These are phyloP conservation scores for Symbiotaphrina buchneri DNA, from an alignment of 495 filamentous ascomycete species.

Conservation along the genomic window DNA sequence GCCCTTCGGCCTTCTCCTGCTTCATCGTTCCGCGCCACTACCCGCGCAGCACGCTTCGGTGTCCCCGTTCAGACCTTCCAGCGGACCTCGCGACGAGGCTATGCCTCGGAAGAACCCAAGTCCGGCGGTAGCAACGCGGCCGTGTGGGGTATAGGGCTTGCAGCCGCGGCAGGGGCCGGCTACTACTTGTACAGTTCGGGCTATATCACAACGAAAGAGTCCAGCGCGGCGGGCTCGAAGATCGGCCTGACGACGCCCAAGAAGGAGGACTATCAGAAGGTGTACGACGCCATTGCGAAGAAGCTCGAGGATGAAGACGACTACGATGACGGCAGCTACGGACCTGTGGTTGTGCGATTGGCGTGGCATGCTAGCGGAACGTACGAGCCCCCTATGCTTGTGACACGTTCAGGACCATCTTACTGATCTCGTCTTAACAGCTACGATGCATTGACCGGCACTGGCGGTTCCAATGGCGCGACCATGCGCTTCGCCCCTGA, in stretches of 20 bases:
- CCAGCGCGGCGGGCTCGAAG: constrained; percentile 14
- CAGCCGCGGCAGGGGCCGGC: constrained; percentile 38
- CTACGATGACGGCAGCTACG: constrained; percentile 93
- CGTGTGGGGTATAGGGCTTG: constrained; percentile 30
- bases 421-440: constrained; percentile 6
- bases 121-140: constrained; percentile 19
- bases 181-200: constrained; percentile 32
- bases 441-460: constrained; percentile 72
- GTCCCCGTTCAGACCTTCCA: constrained; percentile 36
- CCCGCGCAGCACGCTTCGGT: constrained; percentile 31
- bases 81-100: constrained; percentile 47
- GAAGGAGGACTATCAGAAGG: constrained; percentile 81
- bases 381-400: too few relatives aligned
- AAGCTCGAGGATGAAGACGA: constrained; percentile 71
- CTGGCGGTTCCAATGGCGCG: constrained; percentile 87
- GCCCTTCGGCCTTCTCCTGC: constrained; percentile 25
- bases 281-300: constrained; percentile 73
- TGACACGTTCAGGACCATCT: constrained; percentile 4
- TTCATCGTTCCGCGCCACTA: constrained; percentile 21
- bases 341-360: constrained; percentile 66
- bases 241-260: constrained; percentile 44
- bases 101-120: constrained; percentile 44
- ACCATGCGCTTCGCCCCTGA: constrained; percentile 96
- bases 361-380: constrained; percentile 25
- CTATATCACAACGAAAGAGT: constrained; percentile 9